Evolutionary conservation across 495 filamentous ascomycete species (phyloP), one percentile per base, ranked within the genome.

Genomic region (Penicillium canescens): DNA sequence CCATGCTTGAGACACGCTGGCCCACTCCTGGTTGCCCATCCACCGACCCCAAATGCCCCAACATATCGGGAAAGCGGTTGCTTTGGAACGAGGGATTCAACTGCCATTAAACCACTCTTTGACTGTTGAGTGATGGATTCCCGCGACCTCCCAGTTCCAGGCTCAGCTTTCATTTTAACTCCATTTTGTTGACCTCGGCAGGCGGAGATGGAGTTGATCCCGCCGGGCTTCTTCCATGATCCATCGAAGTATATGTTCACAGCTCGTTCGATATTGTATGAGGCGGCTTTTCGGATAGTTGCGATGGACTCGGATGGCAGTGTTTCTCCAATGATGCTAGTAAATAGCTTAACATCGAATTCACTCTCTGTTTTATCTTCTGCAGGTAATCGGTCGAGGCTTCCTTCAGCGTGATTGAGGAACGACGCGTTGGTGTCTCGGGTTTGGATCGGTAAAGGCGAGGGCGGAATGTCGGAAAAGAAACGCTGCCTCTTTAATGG

Each of bases 161-260:
- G 16, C 1, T 42, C 7, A 14, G 36, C 53, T 50, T 41, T 39
- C 33, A 50, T 14, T 21, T 54, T n/a, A 26, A 54, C 10, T 8
- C 42, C 18, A 23, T 50, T 60, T 41, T 57, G 57, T 28, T 50
- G 59, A 31, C 54, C 40, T 26, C 46, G 50, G 3, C 58, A 21
- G 4, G 52, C 55, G 7, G 46, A 44, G 28, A 58, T 56, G 12
- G 33, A 13, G 12, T 28, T 50, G 2, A 39, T 59, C 14, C 54
- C 54, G 2, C 47, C 14, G 2, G 74, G 58, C 1, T 67, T 81
- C 60, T 87, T 92, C 91, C 90, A 97, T 5, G 92, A 96, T 12
- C 92, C 93, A 59, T 98, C 94, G 44, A 96, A 86, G 63, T 92
- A 98, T 73, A 96, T 88, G 59, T 90, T 89, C 49, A 92, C 81